These are phyloP conservation scores for Apiospora koreana DNA, from an alignment of 2,329 filamentous ascomycete species.

Conservation along the genomic window DNA sequence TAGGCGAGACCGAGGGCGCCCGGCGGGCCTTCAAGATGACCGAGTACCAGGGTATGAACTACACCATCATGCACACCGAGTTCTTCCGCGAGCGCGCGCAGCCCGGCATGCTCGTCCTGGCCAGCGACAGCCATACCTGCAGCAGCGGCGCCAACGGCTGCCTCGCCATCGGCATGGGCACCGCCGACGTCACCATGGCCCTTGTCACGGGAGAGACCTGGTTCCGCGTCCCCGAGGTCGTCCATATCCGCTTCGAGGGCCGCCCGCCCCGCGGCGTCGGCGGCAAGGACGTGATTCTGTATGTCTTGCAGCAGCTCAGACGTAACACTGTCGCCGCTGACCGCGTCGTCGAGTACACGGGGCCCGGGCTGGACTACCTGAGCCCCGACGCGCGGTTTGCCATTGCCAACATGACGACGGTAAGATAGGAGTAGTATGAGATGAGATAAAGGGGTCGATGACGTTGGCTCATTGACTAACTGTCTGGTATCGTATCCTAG, in stretches of 20 bases:
- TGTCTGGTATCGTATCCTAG: constrained; percentile 12
- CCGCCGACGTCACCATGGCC: constrained; percentile 45
- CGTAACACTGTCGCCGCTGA: constrained; percentile 46
- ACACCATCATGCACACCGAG: constrained; percentile 49
- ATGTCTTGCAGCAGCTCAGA: constrained; percentile 44
- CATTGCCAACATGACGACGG: constrained; percentile 47
- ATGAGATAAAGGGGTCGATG: neutral
- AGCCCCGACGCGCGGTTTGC: constrained; percentile 46
- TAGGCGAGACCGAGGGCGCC: constrained; percentile 38
- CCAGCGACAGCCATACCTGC: constrained; percentile 48
- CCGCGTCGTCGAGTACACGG: constrained; percentile 46
- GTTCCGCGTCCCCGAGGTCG: constrained; percentile 45
- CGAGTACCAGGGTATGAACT: constrained; percentile 31
- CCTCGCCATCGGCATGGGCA: constrained; percentile 46
- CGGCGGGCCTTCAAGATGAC: constrained; percentile 44
- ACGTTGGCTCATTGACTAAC: neutral
- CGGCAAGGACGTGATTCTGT: constrained; percentile 48
- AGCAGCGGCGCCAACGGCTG: constrained; percentile 42
- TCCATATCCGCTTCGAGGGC: constrained; percentile 41
- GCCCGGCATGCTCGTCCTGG: constrained; percentile 44
- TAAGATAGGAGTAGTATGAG: constrained; percentile 15
- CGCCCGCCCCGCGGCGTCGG: constrained; percentile 37
- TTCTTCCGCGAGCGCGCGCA: constrained; percentile 45
- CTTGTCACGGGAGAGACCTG: constrained; percentile 48
- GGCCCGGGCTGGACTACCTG: constrained; percentile 39